Base-by-base conservation (phyloP, 2,329 filamentous ascomycete species). In the Tolypocladium pustulatum region DNA sequence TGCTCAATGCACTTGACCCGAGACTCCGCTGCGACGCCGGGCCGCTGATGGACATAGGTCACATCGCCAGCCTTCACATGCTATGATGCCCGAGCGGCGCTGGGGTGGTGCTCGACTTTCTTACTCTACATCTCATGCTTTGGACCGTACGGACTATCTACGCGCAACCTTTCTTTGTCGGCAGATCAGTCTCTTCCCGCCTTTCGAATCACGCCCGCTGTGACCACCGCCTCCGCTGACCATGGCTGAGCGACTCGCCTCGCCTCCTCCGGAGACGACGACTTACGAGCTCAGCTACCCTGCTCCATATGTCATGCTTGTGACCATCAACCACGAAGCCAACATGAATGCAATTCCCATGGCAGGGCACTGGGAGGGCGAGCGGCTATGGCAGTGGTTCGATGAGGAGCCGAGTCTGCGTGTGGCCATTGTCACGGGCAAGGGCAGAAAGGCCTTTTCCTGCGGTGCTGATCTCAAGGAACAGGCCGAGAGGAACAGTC, bases 381-480 rank as follows among this genome's bases (percentile, higher is more conserved):
- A 77, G 38, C 65, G 69, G 4, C 68, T 83, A 0, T 79, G 80
- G 63, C 73, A 75, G 46, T 82, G 80, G 80, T 81, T 81, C 63
- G 81, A 83, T 64, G 66, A 68, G 8, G 78, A 81, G 64, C 76
- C 78, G 0, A 72, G 69, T 13, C 71, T 81, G 15, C 73, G 73
- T 4, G 77, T 79, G 17, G 77, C 75, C 40, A 72, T 81, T 40
- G 68, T 81, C 41, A 83, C 81, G 0, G 81, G 81, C 40, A 75
- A 73, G 0, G 81, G 81, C 36, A 72, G 74, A 60, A 73, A 75
- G 62, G 77, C 80, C 0, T 83, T 84, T 67, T 83, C 77, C 57
- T 79, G 78, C 0, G 81, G 81, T 0, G 79, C 80, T 46, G 81
- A 83, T 59, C 67, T 83, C 54, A 80, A 81, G 57, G 81, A 81